Conservation (phyloP, 2,329 filamentous ascomycete genomes). For the Nemania diffusa region DNA sequence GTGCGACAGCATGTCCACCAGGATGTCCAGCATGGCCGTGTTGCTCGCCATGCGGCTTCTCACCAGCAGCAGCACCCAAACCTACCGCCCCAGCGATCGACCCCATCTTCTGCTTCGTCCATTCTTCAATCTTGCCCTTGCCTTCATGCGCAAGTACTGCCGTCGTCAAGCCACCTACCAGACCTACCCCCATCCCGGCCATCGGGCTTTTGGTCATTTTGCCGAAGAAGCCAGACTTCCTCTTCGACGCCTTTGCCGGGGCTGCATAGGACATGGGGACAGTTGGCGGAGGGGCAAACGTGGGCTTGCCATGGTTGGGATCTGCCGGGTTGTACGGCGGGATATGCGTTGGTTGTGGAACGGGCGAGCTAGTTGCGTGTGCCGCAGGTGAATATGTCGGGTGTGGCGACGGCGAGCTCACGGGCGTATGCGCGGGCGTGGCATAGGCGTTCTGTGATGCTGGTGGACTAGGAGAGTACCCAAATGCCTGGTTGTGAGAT, state of each 20-base stretch:
- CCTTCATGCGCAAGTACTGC: constrained; percentile 27
- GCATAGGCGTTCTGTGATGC: constrained; percentile 20
- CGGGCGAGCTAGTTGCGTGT: background rate
- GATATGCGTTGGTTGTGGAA: constrained; percentile 17
- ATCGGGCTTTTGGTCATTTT: constrained; percentile 32
- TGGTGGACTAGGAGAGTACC: background rate
- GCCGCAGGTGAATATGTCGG: constrained; percentile 18
- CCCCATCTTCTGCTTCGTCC: constrained; percentile 37
- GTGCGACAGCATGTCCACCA: constrained; percentile 1
- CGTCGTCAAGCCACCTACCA: constrained; percentile 27
- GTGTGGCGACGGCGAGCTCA: constrained; percentile 26
- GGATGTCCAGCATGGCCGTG: constrained; percentile 6
- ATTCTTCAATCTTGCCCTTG: constrained; percentile 34
- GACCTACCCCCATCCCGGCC: constrained; percentile 19
- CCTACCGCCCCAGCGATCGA: constrained; percentile 26
- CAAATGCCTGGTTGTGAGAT: constrained; percentile 11
- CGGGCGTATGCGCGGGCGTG: constrained; percentile 28
- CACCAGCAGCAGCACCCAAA: background rate
- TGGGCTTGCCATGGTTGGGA: constrained; percentile 13
- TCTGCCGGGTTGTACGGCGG: constrained; percentile 30
- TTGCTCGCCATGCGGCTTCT: constrained; percentile 19
- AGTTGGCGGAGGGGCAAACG: constrained; percentile 26
- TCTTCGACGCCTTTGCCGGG: constrained; percentile 18
- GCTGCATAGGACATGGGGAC: background rate
- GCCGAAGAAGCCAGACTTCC: constrained; percentile 30